Evolutionary conservation across 2,329 filamentous ascomycete species (phyloP), one percentile per base, ranked within the genome.

Genomic region (Trichoderma pleuroti): DNA sequence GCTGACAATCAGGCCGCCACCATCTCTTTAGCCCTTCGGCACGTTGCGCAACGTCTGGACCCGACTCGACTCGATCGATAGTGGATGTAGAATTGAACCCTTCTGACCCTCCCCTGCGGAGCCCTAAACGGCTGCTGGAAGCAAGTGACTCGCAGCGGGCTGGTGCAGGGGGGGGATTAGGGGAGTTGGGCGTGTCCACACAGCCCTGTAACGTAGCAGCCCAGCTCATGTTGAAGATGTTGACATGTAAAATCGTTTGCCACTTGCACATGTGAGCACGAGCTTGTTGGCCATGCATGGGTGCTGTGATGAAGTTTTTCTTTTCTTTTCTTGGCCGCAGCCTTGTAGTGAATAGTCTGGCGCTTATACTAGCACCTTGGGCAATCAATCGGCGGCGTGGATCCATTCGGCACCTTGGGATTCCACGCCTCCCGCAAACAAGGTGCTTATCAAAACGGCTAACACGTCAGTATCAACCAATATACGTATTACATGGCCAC

Each of bases 21-120:
- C 32, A 34, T 57, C 24, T 39, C 42, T 42, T 42, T 42, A 42
- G 39, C 39, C 9, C 5, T 34, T n/a, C 32, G 24, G 63, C 63
- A 66, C 63, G 63, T 66, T 66, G 63, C 49, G 16, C 32, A 66
- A 56, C 39, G 52, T n/a, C 63, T 42, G 18, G 32, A 30, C 63
- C 30, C 63, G 39, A 63, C 60, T 59, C 54, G 26, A 28, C 3
- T n/a, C n/a, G n/a, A 3, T 28, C 26, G 54, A 59, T 59, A 32
- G 54, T n/a, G 28, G 54, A 12, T 30, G 28, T n/a, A 30, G 26
- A 32, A n/a, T n/a, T n/a, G 39, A n/a, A 12, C 26, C 21, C 26
- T 59, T 18, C 26, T 30, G 46, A 52, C 54, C 54, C 26, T n/a
- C n/a, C 9, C 28, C 10, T 8, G 54, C 54, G 28, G 26, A 30